Evolutionary conservation across 2,329 filamentous ascomycete species (phyloP).

Genomic region (Colletotrichum liaoningense): DNA sequence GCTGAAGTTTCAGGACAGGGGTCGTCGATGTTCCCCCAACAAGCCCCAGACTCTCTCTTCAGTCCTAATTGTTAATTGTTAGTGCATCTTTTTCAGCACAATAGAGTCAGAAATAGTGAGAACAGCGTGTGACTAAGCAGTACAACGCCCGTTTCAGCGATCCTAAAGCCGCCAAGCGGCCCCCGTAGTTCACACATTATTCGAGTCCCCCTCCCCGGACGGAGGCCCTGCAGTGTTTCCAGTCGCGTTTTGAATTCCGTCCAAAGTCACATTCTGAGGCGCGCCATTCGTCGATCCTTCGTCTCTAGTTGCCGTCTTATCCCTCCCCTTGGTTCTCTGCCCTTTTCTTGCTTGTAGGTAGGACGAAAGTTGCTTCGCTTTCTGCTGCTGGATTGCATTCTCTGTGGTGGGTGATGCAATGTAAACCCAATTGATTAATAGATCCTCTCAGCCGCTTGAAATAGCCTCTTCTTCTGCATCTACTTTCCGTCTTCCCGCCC

Average conservation of each 20-base stretch:
- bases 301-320: slow-evolving; percentile 28
- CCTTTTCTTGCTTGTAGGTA: neutral
- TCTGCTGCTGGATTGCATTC: neutral
- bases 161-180: slow-evolving; percentile 16
- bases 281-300: slow-evolving; percentile 22
- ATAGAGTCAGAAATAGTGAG: too few species aligned
- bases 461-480: neutral
- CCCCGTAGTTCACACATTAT: neutral
- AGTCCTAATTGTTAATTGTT: neutral
- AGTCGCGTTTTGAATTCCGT: slow-evolving; percentile 29
- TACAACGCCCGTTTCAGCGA: slow-evolving; percentile 18
- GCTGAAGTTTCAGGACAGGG: slow-evolving; percentile 39
- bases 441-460: neutral
- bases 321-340: neutral
- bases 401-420: neutral
- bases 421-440: neutral
- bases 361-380: neutral
- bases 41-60: neutral
- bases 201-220: neutral
- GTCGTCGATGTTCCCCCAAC: neutral
- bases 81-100: too few species aligned
- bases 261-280: slow-evolving; percentile 6
- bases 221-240: slow-evolving; percentile 23
- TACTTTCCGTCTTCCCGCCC: neutral
- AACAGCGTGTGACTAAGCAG: too few species aligned